Evolutionary conservation across 1,139 yeast species (phyloP), one percentile per base, ranked within the genome.

Genomic region (Schwanniomyces etchellsii): DNA sequence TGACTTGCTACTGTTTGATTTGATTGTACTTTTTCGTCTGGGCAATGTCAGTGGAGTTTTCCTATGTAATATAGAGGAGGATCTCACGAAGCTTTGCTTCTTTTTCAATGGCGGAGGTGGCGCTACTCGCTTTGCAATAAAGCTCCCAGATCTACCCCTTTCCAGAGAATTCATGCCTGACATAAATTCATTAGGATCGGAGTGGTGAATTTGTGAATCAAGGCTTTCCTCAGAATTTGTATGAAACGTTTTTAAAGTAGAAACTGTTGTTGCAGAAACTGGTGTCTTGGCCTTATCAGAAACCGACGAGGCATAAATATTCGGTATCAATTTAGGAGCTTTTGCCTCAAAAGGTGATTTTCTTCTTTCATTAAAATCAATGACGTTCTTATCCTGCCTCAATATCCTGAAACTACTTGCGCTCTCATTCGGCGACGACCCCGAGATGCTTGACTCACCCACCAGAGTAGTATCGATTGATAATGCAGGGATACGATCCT

Each of bases 331-430:
- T 33, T 64, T 64, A 1, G 73, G 71, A 1, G 68, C 58, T 32
- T 63, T 64, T 3, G 55, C 40, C 27, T 70, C 77, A 44, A 74
- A 81, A 1, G 95, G 94, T 0, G 94, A 80, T 30, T 78, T 77
- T 27, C 95, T 60, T 33, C 89, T 64, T 45, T 84, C 80, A 46
- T 85, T 93, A 50, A 85, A 84, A 55, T 86, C 88, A 35, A 85
- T 83, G 47, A 82, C 93, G 17, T 74, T 60, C 11, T 71, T 70
- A 26, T 72, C 76, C n/a, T 78, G 75, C 22, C 89, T 56, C 10
- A 84, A 67, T 0, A 84, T 81, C 38, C 81, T 68, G 48, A 85
- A 84, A 0, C 84, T 62, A 34, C 61, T 64, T 5, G 23, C 47
- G 31, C 11, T 32, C 30, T 5, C 21, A 18, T 18, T 18, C 7